Evolutionary conservation across 1,139 yeast species (phyloP).

Genomic region (Yarrowia galli): DNA sequence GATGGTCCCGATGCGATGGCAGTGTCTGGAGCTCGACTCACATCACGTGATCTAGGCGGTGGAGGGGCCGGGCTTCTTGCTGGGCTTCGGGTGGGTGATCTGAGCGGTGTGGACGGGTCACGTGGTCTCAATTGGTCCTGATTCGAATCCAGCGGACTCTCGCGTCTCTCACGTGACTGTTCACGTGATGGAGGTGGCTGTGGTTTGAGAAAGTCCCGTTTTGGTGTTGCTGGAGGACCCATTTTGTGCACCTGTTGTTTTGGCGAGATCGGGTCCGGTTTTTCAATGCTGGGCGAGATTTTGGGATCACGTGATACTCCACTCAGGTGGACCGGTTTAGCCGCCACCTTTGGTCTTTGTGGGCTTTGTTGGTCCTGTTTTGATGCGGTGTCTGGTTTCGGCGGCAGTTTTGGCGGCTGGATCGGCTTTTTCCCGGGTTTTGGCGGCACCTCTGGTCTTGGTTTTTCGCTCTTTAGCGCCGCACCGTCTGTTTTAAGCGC

Average conservation of each 20-base stretch:
- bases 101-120: neutral
- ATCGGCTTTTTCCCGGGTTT: slow-evolving; percentile 7
- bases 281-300: neutral
- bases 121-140: slow-evolving; percentile 2
- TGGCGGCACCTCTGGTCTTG: neutral
- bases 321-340: slow-evolving; percentile 6
- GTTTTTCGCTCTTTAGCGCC: neutral
- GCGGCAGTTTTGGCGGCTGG: slow-evolving; percentile 3
- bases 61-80: slow-evolving; percentile 9
- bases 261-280: neutral
- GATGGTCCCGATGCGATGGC: neutral
- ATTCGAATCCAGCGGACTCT: neutral
- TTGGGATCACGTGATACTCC: neutral
- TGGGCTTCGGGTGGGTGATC: slow-evolving; percentile 7
- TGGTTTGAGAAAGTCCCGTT: slow-evolving; percentile 7
- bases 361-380: neutral
- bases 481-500: neutral
- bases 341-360: neutral
- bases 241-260: neutral
- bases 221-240: slow-evolving; percentile 21
- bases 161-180: slow-evolving; percentile 5
- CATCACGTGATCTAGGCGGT: slow-evolving; percentile 11
- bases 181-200: slow-evolving; percentile 30
- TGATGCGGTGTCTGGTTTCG: neutral
- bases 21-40: neutral